Evolutionary conservation across 208 protist genomes (phyloP).

Genomic region (Trichomonas tenax): DNA sequence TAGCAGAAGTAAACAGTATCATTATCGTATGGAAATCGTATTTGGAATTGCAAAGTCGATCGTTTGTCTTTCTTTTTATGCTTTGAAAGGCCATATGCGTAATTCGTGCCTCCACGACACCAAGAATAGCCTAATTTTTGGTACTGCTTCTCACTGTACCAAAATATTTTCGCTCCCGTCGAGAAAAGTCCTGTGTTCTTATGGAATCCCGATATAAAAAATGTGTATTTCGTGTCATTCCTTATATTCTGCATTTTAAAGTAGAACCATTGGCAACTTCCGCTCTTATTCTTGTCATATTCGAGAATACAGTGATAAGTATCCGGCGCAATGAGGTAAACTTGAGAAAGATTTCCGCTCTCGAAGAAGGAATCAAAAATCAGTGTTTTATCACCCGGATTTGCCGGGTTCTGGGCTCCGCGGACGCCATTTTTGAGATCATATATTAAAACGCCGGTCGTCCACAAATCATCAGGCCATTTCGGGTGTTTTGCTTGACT

Average conservation of each 20-base stretch:
- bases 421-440: not conserved
- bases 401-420: not conserved
- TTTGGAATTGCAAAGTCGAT: conserved; percentile 63
- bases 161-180: not conserved
- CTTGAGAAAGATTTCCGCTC: not conserved
- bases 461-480: not conserved
- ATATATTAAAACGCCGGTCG: not conserved
- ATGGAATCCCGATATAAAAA: conserved; percentile 18
- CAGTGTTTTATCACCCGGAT: not conserved
- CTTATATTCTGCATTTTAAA: not conserved
- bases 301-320: not conserved
- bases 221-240: not conserved
- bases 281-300: not conserved
- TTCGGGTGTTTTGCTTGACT: not conserved
- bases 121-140: not conserved
- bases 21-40: conserved; percentile 51
- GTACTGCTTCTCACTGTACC: not conserved
- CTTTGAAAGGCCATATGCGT: not conserved
- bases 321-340: not conserved
- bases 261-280: conserved; percentile 1
- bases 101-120: not conserved
- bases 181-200: not conserved
- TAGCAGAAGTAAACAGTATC: not conserved
- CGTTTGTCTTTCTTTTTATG: not conserved
- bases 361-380: not conserved